phyloP scores from a whole-genome alignment of 2,329 filamentous ascomycete species.

The Bipolaris sorokiniana region DNA sequence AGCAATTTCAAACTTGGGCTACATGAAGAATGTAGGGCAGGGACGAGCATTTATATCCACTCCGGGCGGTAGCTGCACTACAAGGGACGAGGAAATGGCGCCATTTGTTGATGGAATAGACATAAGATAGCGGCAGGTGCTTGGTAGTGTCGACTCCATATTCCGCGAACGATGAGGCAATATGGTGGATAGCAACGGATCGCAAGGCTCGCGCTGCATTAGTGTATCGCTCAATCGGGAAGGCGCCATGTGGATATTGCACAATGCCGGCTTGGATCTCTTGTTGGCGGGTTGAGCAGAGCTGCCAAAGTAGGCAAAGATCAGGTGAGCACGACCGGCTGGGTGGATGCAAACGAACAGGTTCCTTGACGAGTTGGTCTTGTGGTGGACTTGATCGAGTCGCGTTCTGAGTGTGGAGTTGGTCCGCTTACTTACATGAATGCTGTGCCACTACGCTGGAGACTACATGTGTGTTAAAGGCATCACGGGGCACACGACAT shows the following conservation, averaged over 20 bases:
- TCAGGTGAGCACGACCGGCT: background rate
- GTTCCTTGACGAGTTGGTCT: background rate
- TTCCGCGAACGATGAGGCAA: background rate
- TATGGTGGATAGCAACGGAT: background rate
- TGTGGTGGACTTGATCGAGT: background rate
- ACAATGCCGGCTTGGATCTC: background rate
- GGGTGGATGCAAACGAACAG: background rate
- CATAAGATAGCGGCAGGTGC: background rate
- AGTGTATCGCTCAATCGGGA: background rate
- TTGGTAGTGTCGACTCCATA: background rate
- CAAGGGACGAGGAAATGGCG: background rate
- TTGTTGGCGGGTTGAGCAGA: background rate
- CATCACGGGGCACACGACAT: background rate
- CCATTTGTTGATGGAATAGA: background rate
- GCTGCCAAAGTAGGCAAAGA: background rate
- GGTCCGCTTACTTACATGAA: background rate
- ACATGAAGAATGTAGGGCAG: background rate
- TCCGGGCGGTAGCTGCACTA: background rate
- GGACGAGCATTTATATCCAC: background rate
- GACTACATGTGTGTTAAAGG: background rate
- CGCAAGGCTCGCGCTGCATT: background rate
- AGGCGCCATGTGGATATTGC: background rate
- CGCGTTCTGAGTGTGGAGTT: background rate
- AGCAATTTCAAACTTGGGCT: background rate
- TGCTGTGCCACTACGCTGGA: background rate